These are phyloP conservation scores for Letharia columbiana DNA, from an alignment of 495 filamentous ascomycete species.

Conservation along the genomic window DNA sequence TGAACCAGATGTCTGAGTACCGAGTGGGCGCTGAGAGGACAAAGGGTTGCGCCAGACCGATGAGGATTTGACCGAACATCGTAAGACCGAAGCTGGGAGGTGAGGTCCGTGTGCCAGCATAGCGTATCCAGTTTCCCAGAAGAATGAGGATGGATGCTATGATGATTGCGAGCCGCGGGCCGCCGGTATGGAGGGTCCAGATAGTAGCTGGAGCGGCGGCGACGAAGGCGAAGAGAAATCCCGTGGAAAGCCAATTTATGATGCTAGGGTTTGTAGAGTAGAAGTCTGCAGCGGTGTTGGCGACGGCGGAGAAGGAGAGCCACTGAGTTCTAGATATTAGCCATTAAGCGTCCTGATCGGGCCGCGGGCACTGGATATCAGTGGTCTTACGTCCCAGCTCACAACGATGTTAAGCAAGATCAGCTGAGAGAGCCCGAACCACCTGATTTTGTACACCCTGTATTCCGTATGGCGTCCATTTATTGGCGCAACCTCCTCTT, in stretches of 20 bases:
- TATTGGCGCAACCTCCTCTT: constrained; percentile 1
- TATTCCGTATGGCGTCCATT: constrained; percentile 34
- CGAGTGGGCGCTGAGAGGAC: constrained; percentile 81
- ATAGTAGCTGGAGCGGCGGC: constrained; percentile 63
- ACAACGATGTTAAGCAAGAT: constrained; percentile 86
- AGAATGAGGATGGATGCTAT: constrained; percentile 62
- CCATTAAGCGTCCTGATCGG: not conserved
- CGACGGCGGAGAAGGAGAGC: constrained; percentile 86
- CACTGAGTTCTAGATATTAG: constrained; percentile 46
- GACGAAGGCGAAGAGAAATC: constrained; percentile 77
- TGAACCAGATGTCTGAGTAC: constrained; percentile 94
- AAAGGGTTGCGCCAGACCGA: constrained; percentile 85
- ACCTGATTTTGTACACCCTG: constrained; percentile 79
- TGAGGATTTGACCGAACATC: constrained; percentile 93
- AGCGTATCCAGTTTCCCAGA: constrained; percentile 87
- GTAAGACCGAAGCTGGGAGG: constrained; percentile 56
- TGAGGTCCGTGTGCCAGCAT: constrained; percentile 60
- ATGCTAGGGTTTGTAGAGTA: constrained; percentile 65
- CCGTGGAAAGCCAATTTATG: constrained; percentile 89
- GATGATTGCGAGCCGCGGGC: constrained; percentile 72
- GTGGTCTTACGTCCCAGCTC: constrained; percentile 76
- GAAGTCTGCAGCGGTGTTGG: constrained; percentile 63
- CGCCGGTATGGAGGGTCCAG: constrained; percentile 68
- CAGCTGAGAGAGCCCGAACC: constrained; percentile 69
- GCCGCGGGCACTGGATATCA: not conserved